Evolutionary conservation across 1,284 basidiomycete genomes (phyloP).

Genomic region (Tilletia caries): DNA sequence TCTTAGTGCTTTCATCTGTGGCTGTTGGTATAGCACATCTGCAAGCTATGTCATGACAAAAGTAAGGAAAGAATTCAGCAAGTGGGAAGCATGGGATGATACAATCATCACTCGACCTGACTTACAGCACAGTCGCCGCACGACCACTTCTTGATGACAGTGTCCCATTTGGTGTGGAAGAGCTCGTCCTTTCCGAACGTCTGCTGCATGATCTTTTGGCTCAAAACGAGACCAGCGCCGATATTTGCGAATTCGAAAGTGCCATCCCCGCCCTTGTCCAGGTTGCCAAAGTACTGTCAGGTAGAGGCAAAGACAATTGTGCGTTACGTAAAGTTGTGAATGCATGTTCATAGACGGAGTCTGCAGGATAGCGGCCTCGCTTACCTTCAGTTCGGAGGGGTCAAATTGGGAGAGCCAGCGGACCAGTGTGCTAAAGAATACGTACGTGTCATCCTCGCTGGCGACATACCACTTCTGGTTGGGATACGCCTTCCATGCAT

Average conservation of each 20-base stretch:
- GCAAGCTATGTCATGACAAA: not conserved
- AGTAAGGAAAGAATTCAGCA: not conserved
- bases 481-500: not conserved
- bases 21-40: not conserved
- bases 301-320: too few species aligned
- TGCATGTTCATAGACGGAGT: too few species aligned
- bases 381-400: not conserved
- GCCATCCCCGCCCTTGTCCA: not conserved
- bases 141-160: not conserved
- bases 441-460: not conserved
- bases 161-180: not conserved
- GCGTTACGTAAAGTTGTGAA: too few species aligned
- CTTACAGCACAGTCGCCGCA: not conserved
- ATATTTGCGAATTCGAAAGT: not conserved
- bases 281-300: not conserved
- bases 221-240: not conserved
- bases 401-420: conserved; percentile 1
- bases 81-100: not conserved
- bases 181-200: not conserved
- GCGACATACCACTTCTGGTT: not conserved
- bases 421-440: not conserved
- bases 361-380: too few species aligned
- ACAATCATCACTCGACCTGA: not conserved
- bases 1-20: not conserved
- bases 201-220: not conserved